Conservation (phyloP, 1,284 basidiomycete genomes). For the Coniferiporia weirii region DNA sequence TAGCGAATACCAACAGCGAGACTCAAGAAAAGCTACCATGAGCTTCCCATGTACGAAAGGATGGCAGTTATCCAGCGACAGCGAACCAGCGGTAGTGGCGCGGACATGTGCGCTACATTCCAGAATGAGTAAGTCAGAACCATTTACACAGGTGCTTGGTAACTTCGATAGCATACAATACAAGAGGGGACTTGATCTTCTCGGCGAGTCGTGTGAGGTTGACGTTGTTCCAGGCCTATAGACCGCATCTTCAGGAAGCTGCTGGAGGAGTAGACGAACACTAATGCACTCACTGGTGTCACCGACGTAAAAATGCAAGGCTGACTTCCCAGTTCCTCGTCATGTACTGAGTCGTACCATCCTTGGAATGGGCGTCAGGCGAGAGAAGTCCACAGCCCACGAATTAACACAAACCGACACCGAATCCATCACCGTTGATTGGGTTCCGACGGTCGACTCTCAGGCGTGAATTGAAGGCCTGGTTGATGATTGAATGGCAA, state of each 20-base stretch:
- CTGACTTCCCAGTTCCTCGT: slow-evolving; percentile 76
- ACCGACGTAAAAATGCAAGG: slow-evolving; percentile 98
- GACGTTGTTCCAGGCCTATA: slow-evolving; percentile 89
- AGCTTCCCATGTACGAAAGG: slow-evolving; percentile 84
- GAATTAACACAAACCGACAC: slow-evolving; percentile 70
- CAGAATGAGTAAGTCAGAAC: slow-evolving; percentile 1
- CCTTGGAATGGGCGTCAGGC: slow-evolving; percentile 35
- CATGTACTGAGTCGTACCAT: slow-evolving; percentile 80
- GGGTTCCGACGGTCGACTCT: slow-evolving; percentile 77
- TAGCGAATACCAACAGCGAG: neutral
- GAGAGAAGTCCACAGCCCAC: neutral
- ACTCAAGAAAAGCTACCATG: slow-evolving; percentile 53
- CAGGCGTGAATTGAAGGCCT: slow-evolving; percentile 88
- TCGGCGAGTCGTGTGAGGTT: slow-evolving; percentile 87
- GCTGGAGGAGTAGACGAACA: neutral
- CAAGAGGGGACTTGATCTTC: slow-evolving; percentile 90
- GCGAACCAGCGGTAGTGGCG: slow-evolving; percentile 79
- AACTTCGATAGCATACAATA: slow-evolving; percentile 60
- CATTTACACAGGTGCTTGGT: neutral
- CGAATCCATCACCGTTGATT: slow-evolving; percentile 96
- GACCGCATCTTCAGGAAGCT: slow-evolving; percentile 15
- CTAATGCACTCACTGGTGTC: slow-evolving; percentile 63
- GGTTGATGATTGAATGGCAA: slow-evolving; percentile 94
- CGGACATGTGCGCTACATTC: slow-evolving; percentile 76
- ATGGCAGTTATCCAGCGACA: slow-evolving; percentile 93